Base-by-base conservation (phyloP, 805 yeast species). In the Lachancea waltii region DNA sequence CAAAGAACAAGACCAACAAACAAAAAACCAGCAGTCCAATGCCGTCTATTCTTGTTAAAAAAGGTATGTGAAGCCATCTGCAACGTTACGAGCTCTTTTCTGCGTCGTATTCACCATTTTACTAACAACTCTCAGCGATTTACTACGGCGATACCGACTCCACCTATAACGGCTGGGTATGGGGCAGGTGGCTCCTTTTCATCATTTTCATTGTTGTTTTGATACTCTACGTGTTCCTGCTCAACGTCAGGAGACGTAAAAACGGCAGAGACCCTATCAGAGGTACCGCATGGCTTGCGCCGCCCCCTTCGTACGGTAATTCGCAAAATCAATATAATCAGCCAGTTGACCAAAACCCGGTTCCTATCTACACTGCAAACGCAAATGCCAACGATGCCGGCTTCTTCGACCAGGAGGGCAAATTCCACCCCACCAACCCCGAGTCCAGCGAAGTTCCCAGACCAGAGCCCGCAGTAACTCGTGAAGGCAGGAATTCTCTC, bases 301-400 rank as follows among this genome's bases (percentile, higher is more conserved):
- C 45, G 9, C 45, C 44, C 8, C 44, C 45, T 6, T 29, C 42
- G n/a, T 38, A 38, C 33, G 40, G 40, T 4, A 25, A 22, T 16
- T 30, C 40, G 9, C 38, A 39, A 13, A 23, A 28, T 15, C 42
- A 42, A 23, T 38, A 42, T 36, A 39, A 42, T 23, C 33, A 36
- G n/a, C 42, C 41, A 2, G 25, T 35, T 11, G 58, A 67, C 19
- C 70, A 70, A 27, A 67, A 69, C 2, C 73, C 68, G 45, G 80
- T 79, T 0, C 87, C 87, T 1, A 67, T 78, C 2, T 81, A 81
- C 44, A 69, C 84, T 0, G 80, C 64, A 4, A 59, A 64, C 17
- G 76, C 83, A 1, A 76, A 75, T 42, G 82, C 78, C 19, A 66
- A 70, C 35, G 94, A 85, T 51, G 77, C 79, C 54, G 95, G 89